Conservation (phyloP, 371 early-diverging fungal species). For the Mortierella sp. region DNA sequence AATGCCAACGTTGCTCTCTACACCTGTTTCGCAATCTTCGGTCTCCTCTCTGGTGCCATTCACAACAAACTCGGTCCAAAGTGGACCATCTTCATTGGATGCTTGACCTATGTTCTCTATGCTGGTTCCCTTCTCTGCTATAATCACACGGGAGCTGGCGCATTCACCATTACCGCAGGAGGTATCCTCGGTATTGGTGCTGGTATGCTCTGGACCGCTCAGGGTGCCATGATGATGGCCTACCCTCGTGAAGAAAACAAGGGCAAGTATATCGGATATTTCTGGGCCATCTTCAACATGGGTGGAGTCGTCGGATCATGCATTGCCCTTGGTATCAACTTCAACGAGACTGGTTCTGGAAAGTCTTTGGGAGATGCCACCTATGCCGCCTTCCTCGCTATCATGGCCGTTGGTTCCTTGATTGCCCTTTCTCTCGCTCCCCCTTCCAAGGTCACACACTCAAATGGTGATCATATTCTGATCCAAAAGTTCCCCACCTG, state of each 20-base stretch:
- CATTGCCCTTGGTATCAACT: conserved; percentile 4
- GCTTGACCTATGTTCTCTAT: conserved; percentile 45
- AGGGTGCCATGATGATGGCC: conserved; percentile 16
- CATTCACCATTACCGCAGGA: background rate
- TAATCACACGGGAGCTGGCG: background rate
- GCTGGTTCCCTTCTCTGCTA: conserved; percentile 58
- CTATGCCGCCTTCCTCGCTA: background rate
- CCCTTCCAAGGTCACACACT: background rate
- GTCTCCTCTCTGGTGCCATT: conserved; percentile 73
- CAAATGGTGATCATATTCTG: conserved; percentile 1
- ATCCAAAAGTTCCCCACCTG: conserved; percentile 10
- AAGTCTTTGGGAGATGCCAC: background rate
- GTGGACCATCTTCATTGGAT: conserved; percentile 66
- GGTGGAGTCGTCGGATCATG: background rate
- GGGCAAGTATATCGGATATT: conserved; percentile 9
- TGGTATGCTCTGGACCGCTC: conserved; percentile 12
- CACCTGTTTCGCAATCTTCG: conserved; percentile 73
- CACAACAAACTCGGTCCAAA: conserved; percentile 72
- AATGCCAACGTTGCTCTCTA: conserved; percentile 84
- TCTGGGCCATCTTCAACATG: conserved; percentile 12
- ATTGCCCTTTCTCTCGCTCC: background rate
- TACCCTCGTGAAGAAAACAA: conserved; percentile 7
- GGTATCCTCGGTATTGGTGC: conserved; percentile 10
- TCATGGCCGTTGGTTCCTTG: conserved; percentile 7
- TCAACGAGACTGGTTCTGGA: too few species aligned